phyloP scores from a whole-genome alignment of 441 rosid species.

The Adansonia rubrostipa region DNA sequence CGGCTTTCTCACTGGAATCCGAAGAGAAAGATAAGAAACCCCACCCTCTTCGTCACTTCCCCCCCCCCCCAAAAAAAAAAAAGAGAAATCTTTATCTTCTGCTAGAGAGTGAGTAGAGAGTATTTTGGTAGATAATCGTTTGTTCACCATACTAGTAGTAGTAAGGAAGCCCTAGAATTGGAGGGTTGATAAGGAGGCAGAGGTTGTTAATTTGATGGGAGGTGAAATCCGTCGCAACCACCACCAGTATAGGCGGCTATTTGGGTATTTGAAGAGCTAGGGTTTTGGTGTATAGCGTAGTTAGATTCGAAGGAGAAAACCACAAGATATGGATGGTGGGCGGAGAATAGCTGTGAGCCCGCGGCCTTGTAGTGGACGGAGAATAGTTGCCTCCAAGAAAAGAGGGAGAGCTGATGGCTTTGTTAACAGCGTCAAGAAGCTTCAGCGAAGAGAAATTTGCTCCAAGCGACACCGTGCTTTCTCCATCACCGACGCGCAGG shows the following conservation, averaged over 20 bases:
- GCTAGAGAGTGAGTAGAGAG: neutral
- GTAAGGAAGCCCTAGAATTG: slow-evolving; percentile 1
- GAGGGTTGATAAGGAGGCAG: neutral
- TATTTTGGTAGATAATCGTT: neutral
- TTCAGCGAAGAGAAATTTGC: slow-evolving; percentile 67
- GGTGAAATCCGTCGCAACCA: neutral
- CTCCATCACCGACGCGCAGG: slow-evolving; percentile 64
- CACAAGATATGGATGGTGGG: slow-evolving; percentile 34
- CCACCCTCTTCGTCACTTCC: no score
- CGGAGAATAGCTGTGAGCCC: slow-evolving; percentile 63
- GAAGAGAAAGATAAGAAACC: no score
- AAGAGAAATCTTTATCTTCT: neutral
- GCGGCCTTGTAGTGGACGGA: slow-evolving; percentile 60
- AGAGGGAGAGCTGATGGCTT: slow-evolving; percentile 54
- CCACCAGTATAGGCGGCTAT: neutral
- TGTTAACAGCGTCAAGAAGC: slow-evolving; percentile 72
- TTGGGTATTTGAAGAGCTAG: slow-evolving; percentile 7
- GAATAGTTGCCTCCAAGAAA: slow-evolving; percentile 58
- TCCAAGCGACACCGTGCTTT: slow-evolving; percentile 62
- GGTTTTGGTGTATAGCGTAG: neutral
- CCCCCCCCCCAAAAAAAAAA: no score
- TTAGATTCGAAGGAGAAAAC: slow-evolving; percentile 2
- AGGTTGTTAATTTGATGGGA: neutral
- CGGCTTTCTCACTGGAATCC: no score
- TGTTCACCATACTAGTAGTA: neutral